A percentile compares a stretch with the other conserved stretches of the same genome.
Conservation (phyloP, 2,329 filamentous ascomycete genomes). For the Exophiala oligosperma region DNA sequence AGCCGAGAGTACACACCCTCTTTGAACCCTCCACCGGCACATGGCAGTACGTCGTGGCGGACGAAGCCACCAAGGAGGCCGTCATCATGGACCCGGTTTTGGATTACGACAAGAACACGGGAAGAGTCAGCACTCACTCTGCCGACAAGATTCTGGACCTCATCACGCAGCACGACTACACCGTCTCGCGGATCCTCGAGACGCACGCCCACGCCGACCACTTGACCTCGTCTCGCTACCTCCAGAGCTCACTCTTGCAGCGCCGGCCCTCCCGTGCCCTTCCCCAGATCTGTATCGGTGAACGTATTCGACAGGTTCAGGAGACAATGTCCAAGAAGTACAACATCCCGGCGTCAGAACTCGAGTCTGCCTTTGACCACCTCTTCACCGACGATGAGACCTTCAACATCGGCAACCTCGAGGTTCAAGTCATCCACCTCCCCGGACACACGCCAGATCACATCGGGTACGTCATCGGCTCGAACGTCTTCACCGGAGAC, state of each 20-base stretch:
- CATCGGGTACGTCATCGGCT: constrained; percentile 60
- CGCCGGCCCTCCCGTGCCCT: constrained; percentile 32
- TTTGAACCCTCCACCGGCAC: constrained; percentile 51
- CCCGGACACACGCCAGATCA: constrained; percentile 66
- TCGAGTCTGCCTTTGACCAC: constrained; percentile 51
- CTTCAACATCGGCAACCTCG: constrained; percentile 54
- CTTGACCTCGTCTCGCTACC: constrained; percentile 59
- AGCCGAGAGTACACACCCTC: constrained; percentile 34
- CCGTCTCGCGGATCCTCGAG: constrained; percentile 56
- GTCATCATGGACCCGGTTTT: constrained; percentile 65
- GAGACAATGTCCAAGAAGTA: constrained; percentile 54
- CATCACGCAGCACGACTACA: constrained; percentile 48
- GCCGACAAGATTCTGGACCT: constrained; percentile 55
- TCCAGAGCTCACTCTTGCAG: constrained; percentile 48
- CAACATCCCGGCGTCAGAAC: constrained; percentile 46
- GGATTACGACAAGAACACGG: constrained; percentile 52
- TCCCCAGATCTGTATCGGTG: constrained; percentile 58
- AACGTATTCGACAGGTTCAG: constrained; percentile 57
- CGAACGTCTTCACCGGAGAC: constrained; percentile 55
- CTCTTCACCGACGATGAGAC: constrained; percentile 57
- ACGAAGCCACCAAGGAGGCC: constrained; percentile 49
- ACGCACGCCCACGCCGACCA: constrained; percentile 65
- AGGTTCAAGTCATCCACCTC: constrained; percentile 55
- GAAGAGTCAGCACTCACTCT: constrained; percentile 49
- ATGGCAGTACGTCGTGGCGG: constrained; percentile 63